Percentiles rank a stretch among this genome's conserved stretches.
Evolutionary conservation across 495 filamentous ascomycete species (phyloP).

Genomic region (Aspergillus homomorphus): DNA sequence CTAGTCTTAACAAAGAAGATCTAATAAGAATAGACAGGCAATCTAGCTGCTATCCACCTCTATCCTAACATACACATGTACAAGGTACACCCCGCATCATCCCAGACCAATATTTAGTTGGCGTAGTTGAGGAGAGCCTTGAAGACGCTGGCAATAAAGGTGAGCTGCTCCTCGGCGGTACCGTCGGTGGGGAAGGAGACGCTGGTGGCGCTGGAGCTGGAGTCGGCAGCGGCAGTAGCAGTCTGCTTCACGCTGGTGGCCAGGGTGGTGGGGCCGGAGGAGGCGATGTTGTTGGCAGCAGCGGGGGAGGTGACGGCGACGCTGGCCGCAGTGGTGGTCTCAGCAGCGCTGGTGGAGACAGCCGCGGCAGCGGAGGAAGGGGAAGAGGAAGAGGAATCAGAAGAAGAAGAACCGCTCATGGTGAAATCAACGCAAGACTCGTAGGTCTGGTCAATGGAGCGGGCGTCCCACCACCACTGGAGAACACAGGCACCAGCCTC

Average conservation of each 20-base stretch:
- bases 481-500: conserved; percentile 63
- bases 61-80: background rate
- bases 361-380: conserved; percentile 10
- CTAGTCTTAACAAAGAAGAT: background rate
- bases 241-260: conserved; percentile 9
- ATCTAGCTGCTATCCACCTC: background rate
- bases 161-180: conserved; percentile 27
- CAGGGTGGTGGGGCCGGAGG: conserved; percentile 12
- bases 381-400: conserved; percentile 10
- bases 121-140: conserved; percentile 26
- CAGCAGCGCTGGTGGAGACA: conserved; percentile 15
- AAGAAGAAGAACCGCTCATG: conserved; percentile 36
- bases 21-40: background rate
- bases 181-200: conserved; percentile 26
- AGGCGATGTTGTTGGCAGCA: conserved; percentile 12
- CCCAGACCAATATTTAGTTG: background rate
- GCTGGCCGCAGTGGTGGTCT: conserved; percentile 11
- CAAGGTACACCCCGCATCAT: background rate
- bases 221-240: conserved; percentile 7
- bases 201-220: conserved; percentile 3
- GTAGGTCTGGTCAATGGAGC: conserved; percentile 66
- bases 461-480: conserved; percentile 69
- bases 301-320: conserved; percentile 14
- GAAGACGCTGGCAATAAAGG: conserved; percentile 21
- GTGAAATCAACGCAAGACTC: conserved; percentile 72